Evolutionary conservation across 2,329 filamentous ascomycete genomes (phyloP).

Genomic region (Exophiala calicioides): DNA sequence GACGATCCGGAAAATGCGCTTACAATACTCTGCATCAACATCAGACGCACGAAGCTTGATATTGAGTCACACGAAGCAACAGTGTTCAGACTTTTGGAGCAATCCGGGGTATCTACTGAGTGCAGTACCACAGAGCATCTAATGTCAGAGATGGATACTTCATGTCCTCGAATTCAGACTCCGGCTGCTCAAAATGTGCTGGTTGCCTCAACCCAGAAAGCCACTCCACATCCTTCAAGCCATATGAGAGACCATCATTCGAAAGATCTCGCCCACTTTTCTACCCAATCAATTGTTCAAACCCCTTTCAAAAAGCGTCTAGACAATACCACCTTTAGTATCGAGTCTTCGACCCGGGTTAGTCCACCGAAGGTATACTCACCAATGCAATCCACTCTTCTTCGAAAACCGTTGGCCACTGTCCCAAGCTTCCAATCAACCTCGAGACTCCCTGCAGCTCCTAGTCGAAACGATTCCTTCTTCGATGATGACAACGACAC

Average conservation of each 20-base stretch:
- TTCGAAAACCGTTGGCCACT: neutral
- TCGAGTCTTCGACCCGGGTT: slow-evolving; percentile 1
- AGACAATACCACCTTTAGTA: neutral
- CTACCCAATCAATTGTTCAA: slow-evolving; percentile 25
- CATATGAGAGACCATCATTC: neutral
- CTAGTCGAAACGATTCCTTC: slow-evolving; percentile 15
- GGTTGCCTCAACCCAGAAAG: slow-evolving; percentile 31
- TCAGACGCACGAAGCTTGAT: slow-evolving; percentile 19
- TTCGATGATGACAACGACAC: slow-evolving; percentile 24
- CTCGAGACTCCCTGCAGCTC: neutral
- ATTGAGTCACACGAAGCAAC: slow-evolving; percentile 20
- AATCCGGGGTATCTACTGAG: slow-evolving; percentile 20
- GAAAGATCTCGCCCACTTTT: slow-evolving; percentile 7
- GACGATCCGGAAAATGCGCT: slow-evolving; percentile 23
- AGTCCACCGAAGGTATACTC: slow-evolving; percentile 2
- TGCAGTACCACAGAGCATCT: slow-evolving; percentile 2
- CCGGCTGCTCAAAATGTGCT: slow-evolving; percentile 23
- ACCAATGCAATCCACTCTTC: neutral
- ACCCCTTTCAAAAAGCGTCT: slow-evolving; percentile 15
- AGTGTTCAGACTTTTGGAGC: slow-evolving; percentile 18
- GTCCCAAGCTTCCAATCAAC: neutral
- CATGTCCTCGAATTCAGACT: neutral
- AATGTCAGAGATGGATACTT: neutral
- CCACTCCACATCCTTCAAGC: slow-evolving; percentile 1
- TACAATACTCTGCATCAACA: slow-evolving; percentile 18